A percentile compares a stretch with the other conserved stretches of the same genome.
Conservation (phyloP, 768 basidiomycete species). For the Cystobasidium tubakii region DNA sequence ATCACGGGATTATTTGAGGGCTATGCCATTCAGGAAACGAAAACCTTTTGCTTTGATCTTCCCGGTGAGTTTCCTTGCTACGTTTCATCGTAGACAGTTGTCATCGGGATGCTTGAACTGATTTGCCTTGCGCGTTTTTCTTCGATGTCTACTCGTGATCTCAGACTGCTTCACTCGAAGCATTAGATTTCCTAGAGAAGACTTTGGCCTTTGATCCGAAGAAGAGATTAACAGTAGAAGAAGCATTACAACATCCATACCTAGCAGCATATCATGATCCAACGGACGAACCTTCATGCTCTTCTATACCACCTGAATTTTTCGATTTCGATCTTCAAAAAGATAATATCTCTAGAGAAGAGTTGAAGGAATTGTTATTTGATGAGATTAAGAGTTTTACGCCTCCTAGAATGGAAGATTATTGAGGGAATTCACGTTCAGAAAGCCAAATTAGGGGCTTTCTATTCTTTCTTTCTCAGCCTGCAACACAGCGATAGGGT, state of each 20-base stretch:
- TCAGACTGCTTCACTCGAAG: slow-evolving; percentile 61
- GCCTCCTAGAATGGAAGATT: slow-evolving; percentile 28
- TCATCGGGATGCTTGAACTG: too few species aligned
- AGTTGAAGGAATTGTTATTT: slow-evolving; percentile 86
- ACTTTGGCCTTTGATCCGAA: slow-evolving; percentile 80
- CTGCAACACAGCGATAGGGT: too few species aligned
- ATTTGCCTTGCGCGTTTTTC: too few species aligned
- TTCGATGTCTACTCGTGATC: neutral
- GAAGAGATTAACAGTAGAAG: slow-evolving; percentile 76
- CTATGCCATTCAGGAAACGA: slow-evolving; percentile 85
- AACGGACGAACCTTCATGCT: slow-evolving; percentile 90
- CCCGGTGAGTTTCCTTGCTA: slow-evolving; percentile 14
- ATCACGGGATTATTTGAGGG: slow-evolving; percentile 90
- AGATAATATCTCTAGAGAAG: slow-evolving; percentile 89
- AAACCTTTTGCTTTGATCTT: slow-evolving; percentile 60
- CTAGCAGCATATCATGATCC: slow-evolving; percentile 62
- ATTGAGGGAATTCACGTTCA: neutral
- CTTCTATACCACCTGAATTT: slow-evolving; percentile 91
- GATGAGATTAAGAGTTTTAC: slow-evolving; percentile 87
- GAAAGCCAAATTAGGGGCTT: too few species aligned
- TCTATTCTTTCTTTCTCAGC: too few species aligned
- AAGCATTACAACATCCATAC: slow-evolving; percentile 84
- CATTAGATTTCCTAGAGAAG: slow-evolving; percentile 64
- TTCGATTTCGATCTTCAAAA: slow-evolving; percentile 97
- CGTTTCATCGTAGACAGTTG: neutral